phyloP scores from a whole-genome alignment of 768 basidiomycete species.

The Leucosporidium creatinivorum region DNA sequence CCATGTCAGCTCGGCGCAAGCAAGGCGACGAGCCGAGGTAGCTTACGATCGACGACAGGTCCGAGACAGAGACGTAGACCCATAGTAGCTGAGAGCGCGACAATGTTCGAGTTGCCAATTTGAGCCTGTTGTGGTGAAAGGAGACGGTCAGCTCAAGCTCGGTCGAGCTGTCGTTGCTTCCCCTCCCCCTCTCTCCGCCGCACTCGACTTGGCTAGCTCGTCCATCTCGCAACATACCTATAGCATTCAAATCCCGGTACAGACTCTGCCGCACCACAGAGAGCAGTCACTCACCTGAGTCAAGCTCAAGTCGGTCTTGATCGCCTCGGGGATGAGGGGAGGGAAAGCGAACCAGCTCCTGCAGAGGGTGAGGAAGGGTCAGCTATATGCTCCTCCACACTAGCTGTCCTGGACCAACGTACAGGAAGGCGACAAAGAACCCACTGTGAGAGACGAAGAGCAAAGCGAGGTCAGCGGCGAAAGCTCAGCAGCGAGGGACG shows the following conservation, averaged over 20 bases:
- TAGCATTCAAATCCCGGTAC: too few species aligned
- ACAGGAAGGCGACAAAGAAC: conserved; percentile 51
- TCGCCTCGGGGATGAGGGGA: conserved; percentile 55
- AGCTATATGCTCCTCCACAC: not conserved
- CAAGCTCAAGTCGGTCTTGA: conserved; percentile 52
- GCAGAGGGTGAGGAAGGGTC: not conserved
- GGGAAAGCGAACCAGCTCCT: conserved; percentile 56
- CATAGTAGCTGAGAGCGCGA: not conserved
- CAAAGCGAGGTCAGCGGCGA: conserved; percentile 24
- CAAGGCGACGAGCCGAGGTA: conserved; percentile 49
- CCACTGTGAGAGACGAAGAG: conserved; percentile 39
- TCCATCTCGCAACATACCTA: too few species aligned
- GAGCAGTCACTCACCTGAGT: conserved; percentile 32
- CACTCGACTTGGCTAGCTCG: too few species aligned
- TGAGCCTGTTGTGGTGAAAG: conserved; percentile 38
- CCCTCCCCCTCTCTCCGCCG: too few species aligned
- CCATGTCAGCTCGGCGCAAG: conserved; percentile 41
- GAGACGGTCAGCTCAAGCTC: too few species aligned
- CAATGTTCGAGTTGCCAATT: conserved; percentile 40
- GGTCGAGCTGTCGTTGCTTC: too few species aligned
- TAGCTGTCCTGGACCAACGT: conserved; percentile 7
- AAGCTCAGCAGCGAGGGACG: conserved; percentile 2
- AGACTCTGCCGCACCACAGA: too few species aligned
- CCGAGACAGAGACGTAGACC: conserved; percentile 31
- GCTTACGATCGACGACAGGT: conserved; percentile 47